These are phyloP conservation scores for Botrytis galanthina DNA, from an alignment of 2,329 filamentous ascomycete genomes.

Conservation along the genomic window DNA sequence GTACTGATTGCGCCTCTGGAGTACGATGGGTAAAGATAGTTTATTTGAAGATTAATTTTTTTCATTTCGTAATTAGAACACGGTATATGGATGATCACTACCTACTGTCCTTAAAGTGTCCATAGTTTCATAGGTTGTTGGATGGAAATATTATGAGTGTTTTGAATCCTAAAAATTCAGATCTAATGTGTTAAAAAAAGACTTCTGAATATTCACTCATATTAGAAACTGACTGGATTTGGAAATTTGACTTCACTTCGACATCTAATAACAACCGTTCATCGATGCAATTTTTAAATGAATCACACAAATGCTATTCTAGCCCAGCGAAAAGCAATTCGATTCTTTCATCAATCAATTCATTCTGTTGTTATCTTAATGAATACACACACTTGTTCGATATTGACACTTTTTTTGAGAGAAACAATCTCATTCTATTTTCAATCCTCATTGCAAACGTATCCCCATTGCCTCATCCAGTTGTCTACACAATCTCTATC, in stretches of 20 bases:
- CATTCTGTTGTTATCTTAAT: too few relatives aligned
- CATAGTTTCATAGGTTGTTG: background rate
- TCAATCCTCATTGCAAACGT: too few relatives aligned
- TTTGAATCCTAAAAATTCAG: too few relatives aligned
- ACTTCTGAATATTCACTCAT: background rate
- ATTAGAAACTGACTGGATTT: background rate
- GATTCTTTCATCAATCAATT: too few relatives aligned
- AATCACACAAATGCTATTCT: background rate
- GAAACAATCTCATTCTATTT: background rate
- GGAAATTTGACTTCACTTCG: background rate
- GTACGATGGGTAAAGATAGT: background rate
- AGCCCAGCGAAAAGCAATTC: too few relatives aligned
- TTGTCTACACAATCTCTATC: background rate
- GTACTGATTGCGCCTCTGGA: background rate
- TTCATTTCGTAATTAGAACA: background rate
- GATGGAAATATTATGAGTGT: background rate
- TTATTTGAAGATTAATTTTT: background rate
- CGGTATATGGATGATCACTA: rapidly evolving
- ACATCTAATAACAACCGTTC: background rate
- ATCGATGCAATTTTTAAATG: background rate
- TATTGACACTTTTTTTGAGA: background rate
- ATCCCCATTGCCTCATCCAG: constrained; percentile 11
- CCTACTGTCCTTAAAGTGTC: background rate
- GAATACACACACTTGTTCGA: too few relatives aligned
- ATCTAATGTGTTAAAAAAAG: background rate